Conservation (phyloP, 2,329 filamentous ascomycete genomes). For the Ceratocystis eucalypticola region DNA sequence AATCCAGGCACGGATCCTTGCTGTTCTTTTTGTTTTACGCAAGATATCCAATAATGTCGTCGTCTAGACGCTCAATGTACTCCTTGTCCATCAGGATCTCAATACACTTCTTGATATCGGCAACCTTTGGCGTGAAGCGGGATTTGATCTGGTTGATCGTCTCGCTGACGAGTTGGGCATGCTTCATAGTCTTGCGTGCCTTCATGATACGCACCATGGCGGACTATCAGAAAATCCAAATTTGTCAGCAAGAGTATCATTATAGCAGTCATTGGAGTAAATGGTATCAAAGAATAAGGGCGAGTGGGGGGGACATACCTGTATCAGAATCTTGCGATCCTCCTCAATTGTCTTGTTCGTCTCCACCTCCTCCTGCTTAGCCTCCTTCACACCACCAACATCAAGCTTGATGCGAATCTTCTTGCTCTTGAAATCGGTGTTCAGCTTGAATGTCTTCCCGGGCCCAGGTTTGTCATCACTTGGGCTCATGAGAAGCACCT, state of each 20-base stretch:
- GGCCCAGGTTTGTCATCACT: slow-evolving; percentile 62
- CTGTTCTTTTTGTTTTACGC: slow-evolving; percentile 41
- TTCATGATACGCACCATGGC: slow-evolving; percentile 99
- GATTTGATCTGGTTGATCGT: slow-evolving; percentile 90
- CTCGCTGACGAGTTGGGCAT: slow-evolving; percentile 83
- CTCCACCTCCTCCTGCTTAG: slow-evolving; percentile 90
- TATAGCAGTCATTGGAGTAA: background rate
- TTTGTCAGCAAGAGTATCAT: slow-evolving; percentile 5
- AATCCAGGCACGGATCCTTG: too few species aligned
- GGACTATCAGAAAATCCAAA: slow-evolving; percentile 45
- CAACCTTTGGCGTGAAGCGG: slow-evolving; percentile 82
- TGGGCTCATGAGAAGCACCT: slow-evolving; percentile 62
- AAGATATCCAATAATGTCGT: slow-evolving; percentile 87
- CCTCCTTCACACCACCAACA: slow-evolving; percentile 83
- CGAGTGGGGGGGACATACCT: slow-evolving; percentile 50
- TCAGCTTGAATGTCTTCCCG: slow-evolving; percentile 69
- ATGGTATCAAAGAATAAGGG: background rate
- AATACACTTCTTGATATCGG: slow-evolving; percentile 99
- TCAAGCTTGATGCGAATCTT: slow-evolving; percentile 97
- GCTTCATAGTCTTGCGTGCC: slow-evolving; percentile 97
- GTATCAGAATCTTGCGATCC: slow-evolving; percentile 87
- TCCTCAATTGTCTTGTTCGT: slow-evolving; percentile 99
- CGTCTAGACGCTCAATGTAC: slow-evolving; percentile 89
- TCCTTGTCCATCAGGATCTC: slow-evolving; percentile 98
- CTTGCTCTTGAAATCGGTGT: slow-evolving; percentile 95